Percentiles rank a stretch among this genome's conserved stretches.
These are phyloP conservation scores for Pelargonium cotyledonis DNA, from an alignment of 441 rosid genomes.

Conservation along the genomic window DNA sequence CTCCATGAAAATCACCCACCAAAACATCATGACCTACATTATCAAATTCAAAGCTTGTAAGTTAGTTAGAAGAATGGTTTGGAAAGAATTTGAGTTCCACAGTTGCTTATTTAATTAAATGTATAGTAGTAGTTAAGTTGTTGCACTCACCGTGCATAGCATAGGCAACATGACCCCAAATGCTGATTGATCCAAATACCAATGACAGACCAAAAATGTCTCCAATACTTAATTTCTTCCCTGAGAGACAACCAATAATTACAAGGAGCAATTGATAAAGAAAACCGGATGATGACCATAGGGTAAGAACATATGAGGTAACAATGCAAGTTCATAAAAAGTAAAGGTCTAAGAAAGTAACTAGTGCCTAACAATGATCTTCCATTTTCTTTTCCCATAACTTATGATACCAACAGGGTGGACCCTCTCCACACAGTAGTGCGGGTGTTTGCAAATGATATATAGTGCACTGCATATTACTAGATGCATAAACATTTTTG, in stretches of 20 bases:
- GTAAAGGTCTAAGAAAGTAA: background rate
- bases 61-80: background rate
- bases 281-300: background rate
- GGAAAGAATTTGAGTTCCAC: background rate
- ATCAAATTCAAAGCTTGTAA: slow-evolving; percentile 12
- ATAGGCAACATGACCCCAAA: slow-evolving; percentile 21
- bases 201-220: slow-evolving; percentile 26
- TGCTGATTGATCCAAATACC: slow-evolving; percentile 25
- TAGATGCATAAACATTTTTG: no score
- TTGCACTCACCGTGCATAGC: slow-evolving; percentile 42
- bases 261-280: background rate
- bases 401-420: background rate
- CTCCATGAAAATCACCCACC: slow-evolving; percentile 21
- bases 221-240: slow-evolving; percentile 23
- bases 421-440: background rate
- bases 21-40: slow-evolving; percentile 31
- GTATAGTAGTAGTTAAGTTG: background rate
- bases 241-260: slow-evolving; percentile 22
- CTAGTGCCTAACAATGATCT: background rate
- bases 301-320: background rate
- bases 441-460: background rate
- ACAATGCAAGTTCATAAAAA: no score
- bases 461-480: background rate
- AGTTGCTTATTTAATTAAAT: background rate
- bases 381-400: background rate